A percentile compares a stretch with the other conserved stretches of the same genome.
phyloP scores from a whole-genome alignment of 2,329 filamentous ascomycete genomes.

The Fusarium euwallaceae region DNA sequence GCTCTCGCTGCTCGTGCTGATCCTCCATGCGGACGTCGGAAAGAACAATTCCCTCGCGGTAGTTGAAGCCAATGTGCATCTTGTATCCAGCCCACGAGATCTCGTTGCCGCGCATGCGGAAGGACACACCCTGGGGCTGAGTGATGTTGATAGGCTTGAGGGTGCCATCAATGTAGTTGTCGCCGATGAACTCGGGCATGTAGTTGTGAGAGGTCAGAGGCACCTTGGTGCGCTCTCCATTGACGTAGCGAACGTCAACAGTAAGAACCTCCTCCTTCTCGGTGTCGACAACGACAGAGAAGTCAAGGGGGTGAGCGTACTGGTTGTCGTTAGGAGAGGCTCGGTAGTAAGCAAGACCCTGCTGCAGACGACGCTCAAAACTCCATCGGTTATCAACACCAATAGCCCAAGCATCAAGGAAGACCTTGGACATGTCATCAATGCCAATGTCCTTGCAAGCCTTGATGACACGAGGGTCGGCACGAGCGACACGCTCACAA shows the following conservation, averaged over 20 bases:
- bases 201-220: constrained; percentile 56
- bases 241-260: constrained; percentile 57
- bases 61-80: constrained; percentile 80
- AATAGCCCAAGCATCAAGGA: constrained; percentile 88
- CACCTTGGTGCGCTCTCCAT: constrained; percentile 63
- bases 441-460: constrained; percentile 82
- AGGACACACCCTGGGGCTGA: constrained; percentile 57
- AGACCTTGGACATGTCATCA: constrained; percentile 85
- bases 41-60: constrained; percentile 77
- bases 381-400: constrained; percentile 85
- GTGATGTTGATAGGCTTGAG: constrained; percentile 56
- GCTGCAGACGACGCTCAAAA: constrained; percentile 77
- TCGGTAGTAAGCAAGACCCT: constrained; percentile 86
- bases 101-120: constrained; percentile 61
- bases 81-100: constrained; percentile 75
- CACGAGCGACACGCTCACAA: constrained; percentile 76
- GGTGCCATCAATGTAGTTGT: constrained; percentile 52
- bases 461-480: constrained; percentile 80
- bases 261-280: constrained; percentile 64
- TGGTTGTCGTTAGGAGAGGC: constrained; percentile 77
- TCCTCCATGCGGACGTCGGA: constrained; percentile 77
- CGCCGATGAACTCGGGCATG: constrained; percentile 52
- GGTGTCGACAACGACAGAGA: constrained; percentile 58
- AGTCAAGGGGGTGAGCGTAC: constrained; percentile 69
- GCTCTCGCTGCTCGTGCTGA: constrained; percentile 53